A percentile compares a stretch with the other conserved stretches of the same genome.
phyloP scores from a whole-genome alignment of 2,329 filamentous ascomycete species.

The Stemphylium beticola region DNA sequence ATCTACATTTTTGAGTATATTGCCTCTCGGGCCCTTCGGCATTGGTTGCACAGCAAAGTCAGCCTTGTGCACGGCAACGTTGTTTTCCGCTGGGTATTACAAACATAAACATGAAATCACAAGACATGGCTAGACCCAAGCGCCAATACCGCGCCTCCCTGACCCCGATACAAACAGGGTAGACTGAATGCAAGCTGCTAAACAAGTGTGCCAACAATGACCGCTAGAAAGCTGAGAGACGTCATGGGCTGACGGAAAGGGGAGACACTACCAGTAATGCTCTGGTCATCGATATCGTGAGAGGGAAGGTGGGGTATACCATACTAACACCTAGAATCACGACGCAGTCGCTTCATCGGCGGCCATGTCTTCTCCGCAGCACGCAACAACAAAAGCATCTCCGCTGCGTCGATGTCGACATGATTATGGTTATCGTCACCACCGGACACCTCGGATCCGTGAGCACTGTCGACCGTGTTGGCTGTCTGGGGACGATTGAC shows the following conservation, averaged over 20 bases:
- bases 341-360: constrained; percentile 39
- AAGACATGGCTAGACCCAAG: constrained; percentile 7
- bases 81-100: constrained; percentile 19
- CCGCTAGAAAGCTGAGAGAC: constrained; percentile 14
- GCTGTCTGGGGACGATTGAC: constrained; percentile 14
- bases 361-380: constrained; percentile 29
- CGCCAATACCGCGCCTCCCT: constrained; percentile 2
- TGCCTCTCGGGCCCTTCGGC: not conserved
- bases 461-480: constrained; percentile 7
- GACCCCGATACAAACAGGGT: constrained; percentile 7
- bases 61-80: constrained; percentile 2
- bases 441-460: not conserved
- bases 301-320: constrained; percentile 2
- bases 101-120: constrained; percentile 14
- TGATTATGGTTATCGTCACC: constrained; percentile 14
- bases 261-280: constrained; percentile 10
- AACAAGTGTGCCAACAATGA: constrained; percentile 23
- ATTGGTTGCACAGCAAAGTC: not conserved
- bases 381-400: constrained; percentile 43
- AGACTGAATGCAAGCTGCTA: constrained; percentile 7
- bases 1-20: constrained; percentile 14
- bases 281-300: not conserved
- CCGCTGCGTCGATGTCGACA: constrained; percentile 45
- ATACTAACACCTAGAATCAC: constrained; percentile 28
- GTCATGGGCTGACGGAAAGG: constrained; percentile 11